Evolutionary conservation across 164 flowering plant species (phyloP).

Genomic region (Tetrastigma voinierianum): DNA sequence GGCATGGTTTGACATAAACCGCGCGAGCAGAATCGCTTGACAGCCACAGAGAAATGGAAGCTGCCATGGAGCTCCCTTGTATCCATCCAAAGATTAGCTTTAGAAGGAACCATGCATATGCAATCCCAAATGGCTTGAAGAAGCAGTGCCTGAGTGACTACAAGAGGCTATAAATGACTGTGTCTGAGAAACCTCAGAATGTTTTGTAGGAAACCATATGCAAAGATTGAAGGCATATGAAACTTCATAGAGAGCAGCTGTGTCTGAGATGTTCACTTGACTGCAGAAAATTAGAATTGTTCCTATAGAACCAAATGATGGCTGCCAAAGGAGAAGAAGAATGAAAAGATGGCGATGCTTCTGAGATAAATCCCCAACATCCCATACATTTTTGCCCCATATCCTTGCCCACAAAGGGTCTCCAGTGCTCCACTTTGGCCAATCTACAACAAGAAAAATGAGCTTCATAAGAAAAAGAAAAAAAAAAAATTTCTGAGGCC

Average conservation of each 20-base stretch:
- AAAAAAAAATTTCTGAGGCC: too few relatives aligned
- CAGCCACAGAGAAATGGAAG: constrained; percentile 73
- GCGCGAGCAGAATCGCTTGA: constrained; percentile 51
- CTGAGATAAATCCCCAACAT: constrained; percentile 84
- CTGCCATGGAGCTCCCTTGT: constrained; percentile 72
- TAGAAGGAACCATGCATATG: constrained; percentile 53
- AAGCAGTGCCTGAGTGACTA: constrained; percentile 55
- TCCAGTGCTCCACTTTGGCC: constrained; percentile 94
- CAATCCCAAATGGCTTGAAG: constrained; percentile 52
- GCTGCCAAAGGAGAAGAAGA: constrained; percentile 54
- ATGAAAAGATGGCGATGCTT: constrained; percentile 67
- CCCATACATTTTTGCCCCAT: constrained; percentile 62
- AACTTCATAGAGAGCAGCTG: constrained; percentile 58
- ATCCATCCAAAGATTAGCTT: constrained; percentile 53
- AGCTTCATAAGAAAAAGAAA: not conserved
- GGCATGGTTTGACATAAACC: constrained; percentile 41
- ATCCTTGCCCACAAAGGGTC: constrained; percentile 94
- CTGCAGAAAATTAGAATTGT: constrained; percentile 52
- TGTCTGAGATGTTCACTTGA: constrained; percentile 61
- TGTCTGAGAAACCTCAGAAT: constrained; percentile 82
- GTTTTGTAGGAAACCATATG: constrained; percentile 67
- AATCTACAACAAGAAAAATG: constrained; percentile 31
- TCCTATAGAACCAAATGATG: constrained; percentile 66
- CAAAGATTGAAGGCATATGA: constrained; percentile 72
- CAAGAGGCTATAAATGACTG: constrained; percentile 69